Evolutionary conservation across 352 stramenopile genomes (phyloP), one percentile per base, ranked within the genome.

Genomic region (Phytophthora podocarpi): DNA sequence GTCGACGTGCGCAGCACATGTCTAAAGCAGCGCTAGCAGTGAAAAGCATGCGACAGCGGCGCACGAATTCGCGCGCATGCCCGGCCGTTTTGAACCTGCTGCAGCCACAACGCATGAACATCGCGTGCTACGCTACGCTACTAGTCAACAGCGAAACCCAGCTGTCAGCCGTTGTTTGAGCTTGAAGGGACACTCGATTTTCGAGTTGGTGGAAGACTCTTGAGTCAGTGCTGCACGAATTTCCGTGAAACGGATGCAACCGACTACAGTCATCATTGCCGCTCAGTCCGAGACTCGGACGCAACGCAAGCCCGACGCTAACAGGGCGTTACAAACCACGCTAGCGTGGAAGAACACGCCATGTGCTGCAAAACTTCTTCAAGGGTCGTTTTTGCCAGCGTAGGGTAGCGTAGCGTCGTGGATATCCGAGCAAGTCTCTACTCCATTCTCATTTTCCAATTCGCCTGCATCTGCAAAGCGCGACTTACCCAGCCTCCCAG

Each of bases 361-460:
- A n/a, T n/a, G n/a, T n/a, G n/a, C n/a, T n/a, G n/a, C n/a, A n/a
- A n/a, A n/a, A n/a, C n/a, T 48, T 57, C 47, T 35, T 24, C n/a
- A 21, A 7, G 47, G 47, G 6, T 28, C 15, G 27, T 50, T 56
- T 39, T 24, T 35, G 20, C 8, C 13, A 6, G 15, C 24, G 9
- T 23, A 23, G n/a, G n/a, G n/a, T n/a, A n/a, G n/a, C n/a, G n/a
- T n/a, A n/a, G n/a, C n/a, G n/a, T n/a, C n/a, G n/a, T n/a, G n/a
- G n/a, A n/a, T n/a, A n/a, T n/a, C n/a, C n/a, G n/a, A n/a, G n/a
- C n/a, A n/a, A n/a, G n/a, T n/a, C n/a, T n/a, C 15, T 34, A 5
- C 28, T 37, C 26, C 24, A 42, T 27, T 59, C 50, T 64, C 66
- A 74, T 62, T 74, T 10, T 61, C 21, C 48, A 73, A 66, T 70